phyloP scores from a whole-genome alignment of 805 yeast species.

The Brettanomyces naardenensis region DNA sequence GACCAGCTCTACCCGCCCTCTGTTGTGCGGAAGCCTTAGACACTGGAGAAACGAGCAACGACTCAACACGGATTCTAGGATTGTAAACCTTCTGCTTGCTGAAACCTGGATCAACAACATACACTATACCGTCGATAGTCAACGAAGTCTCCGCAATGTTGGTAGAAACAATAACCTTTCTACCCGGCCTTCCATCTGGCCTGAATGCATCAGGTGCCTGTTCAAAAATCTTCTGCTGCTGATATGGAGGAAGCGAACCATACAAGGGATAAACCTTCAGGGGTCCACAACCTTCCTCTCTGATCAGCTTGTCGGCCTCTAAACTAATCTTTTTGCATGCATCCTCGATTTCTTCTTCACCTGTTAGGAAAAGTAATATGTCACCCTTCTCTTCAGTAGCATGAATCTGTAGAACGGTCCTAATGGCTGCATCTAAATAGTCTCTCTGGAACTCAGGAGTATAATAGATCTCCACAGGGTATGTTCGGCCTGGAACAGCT shows the following conservation, averaged over 20 bases:
- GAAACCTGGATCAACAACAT: slow-evolving; percentile 91
- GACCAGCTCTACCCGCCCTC: slow-evolving; percentile 96
- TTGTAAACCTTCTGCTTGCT: slow-evolving; percentile 88
- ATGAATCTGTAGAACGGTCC: slow-evolving; percentile 93
- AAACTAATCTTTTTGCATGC: slow-evolving; percentile 83
- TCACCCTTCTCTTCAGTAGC: slow-evolving; percentile 96
- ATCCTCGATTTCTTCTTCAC: slow-evolving; percentile 97
- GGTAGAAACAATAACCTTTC: slow-evolving; percentile 87
- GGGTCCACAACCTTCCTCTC: slow-evolving; percentile 91
- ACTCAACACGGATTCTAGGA: slow-evolving; percentile 83
- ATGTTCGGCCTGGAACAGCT: slow-evolving; percentile 97
- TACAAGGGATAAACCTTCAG: slow-evolving; percentile 84
- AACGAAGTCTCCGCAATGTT: slow-evolving; percentile 97
- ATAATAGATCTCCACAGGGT: slow-evolving; percentile 93
- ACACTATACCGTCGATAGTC: slow-evolving; percentile 93
- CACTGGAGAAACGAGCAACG: slow-evolving; percentile 77
- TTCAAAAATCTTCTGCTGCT: slow-evolving; percentile 89
- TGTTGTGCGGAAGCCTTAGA: slow-evolving; percentile 95
- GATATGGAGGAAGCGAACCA: slow-evolving; percentile 94
- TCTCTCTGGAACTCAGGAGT: slow-evolving; percentile 96
- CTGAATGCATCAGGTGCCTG: slow-evolving; percentile 74
- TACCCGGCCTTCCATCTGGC: slow-evolving; percentile 82
- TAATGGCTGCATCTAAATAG: slow-evolving; percentile 87
- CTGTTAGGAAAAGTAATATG: slow-evolving; percentile 77
- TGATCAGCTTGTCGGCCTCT: slow-evolving; percentile 80